Conservation (phyloP, 2,329 filamentous ascomycete species). For the Microdochium trichocladiopsis region DNA sequence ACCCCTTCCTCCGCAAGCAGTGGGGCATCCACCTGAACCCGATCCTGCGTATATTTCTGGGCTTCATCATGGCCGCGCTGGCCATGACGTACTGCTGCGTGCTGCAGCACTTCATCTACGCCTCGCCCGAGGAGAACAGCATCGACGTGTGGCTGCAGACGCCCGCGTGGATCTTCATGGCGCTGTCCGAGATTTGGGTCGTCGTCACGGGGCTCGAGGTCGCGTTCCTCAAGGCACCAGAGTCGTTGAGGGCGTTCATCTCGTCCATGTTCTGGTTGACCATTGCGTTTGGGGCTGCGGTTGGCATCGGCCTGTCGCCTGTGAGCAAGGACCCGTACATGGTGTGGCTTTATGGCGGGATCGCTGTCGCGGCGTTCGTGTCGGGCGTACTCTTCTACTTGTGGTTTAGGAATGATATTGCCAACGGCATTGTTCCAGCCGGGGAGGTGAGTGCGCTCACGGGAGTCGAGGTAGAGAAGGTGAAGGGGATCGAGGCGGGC, state of each 20-base stretch:
- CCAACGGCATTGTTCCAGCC: neutral
- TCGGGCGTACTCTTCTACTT: conserved; percentile 47
- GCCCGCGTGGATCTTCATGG: conserved; percentile 51
- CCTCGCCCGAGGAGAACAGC: conserved; percentile 38
- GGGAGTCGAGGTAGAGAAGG: neutral
- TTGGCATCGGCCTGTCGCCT: conserved; percentile 56
- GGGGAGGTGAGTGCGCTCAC: neutral
- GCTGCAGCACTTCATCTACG: conserved; percentile 55
- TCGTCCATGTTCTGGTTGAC: conserved; percentile 54
- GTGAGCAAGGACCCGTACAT: conserved; percentile 55
- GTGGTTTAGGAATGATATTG: neutral
- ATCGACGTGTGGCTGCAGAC: conserved; percentile 48
- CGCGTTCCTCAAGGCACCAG: conserved; percentile 66
- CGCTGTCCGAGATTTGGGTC: conserved; percentile 53
- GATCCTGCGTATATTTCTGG: conserved; percentile 58
- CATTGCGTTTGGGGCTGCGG: conserved; percentile 48
- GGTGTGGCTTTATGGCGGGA: conserved; percentile 57
- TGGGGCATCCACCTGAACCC: conserved; percentile 53
- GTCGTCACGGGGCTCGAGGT: conserved; percentile 66
- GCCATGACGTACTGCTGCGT: conserved; percentile 54
- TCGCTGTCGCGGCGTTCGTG: conserved; percentile 40
- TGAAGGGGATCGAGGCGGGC: neutral
- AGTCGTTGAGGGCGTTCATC: conserved; percentile 59
- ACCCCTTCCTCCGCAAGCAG: conserved; percentile 50
- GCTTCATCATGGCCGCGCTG: conserved; percentile 47